These are phyloP conservation scores for Lasiosphaeria hispida DNA, from an alignment of 495 filamentous ascomycete genomes.

Conservation along the genomic window DNA sequence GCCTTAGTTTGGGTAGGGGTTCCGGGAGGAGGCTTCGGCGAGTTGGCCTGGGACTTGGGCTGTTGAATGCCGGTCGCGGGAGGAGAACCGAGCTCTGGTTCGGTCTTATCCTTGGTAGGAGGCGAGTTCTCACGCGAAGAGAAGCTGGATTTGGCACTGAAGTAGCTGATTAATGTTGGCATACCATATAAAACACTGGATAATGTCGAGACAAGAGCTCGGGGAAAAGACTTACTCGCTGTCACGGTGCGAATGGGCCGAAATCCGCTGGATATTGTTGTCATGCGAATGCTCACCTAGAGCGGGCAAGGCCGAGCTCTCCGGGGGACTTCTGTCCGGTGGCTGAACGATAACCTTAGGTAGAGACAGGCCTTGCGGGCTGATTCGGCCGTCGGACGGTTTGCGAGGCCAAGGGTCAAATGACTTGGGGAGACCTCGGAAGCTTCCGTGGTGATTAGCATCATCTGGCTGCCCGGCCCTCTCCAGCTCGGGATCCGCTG, in stretches of 20 bases:
- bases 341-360: background rate
- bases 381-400: background rate
- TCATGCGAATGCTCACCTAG: no score
- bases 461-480: background rate
- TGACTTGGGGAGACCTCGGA: constrained; percentile 2
- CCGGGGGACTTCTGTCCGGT: background rate
- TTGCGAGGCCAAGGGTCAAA: constrained; percentile 17
- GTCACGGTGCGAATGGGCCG: no score
- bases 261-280: no score
- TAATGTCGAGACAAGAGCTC: no score
- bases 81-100: background rate
- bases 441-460: constrained; percentile 8
- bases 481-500: background rate
- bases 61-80: background rate
- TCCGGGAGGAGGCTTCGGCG: no score
- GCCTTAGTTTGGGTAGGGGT: no score
- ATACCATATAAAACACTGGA: no score
- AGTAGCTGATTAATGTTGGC: background rate
- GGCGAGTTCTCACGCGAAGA: constrained; percentile 1
- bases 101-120: background rate
- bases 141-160: constrained; percentile 2
- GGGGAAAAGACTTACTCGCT: no score
- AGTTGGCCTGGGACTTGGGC: background rate
- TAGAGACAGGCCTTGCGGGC: background rate
- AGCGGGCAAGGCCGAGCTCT: no score